Conservation (phyloP, 164 flowering plant genomes). For the Liriodendron chinense region DNA sequence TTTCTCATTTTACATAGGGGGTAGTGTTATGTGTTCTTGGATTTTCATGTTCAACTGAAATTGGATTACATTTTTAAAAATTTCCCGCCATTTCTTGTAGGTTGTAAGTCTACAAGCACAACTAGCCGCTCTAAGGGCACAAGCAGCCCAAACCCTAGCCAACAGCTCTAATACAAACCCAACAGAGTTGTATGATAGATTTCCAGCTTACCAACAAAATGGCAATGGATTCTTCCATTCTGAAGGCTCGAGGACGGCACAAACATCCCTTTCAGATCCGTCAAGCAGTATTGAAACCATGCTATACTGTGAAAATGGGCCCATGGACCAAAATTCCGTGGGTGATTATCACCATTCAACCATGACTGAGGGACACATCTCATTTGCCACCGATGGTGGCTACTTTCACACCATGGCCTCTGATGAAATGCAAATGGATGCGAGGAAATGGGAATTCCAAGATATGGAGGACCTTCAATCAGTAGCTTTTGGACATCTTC, state of each 20-base stretch:
- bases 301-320: conserved; percentile 23
- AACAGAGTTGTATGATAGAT: conserved; percentile 26
- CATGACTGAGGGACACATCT: conserved; percentile 33
- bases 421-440: conserved; percentile 37
- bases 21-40: background rate
- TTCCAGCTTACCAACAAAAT: conserved; percentile 36
- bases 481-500: conserved; percentile 53
- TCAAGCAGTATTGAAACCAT: background rate
- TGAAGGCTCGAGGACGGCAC: conserved; percentile 26
- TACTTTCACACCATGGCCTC: conserved; percentile 44
- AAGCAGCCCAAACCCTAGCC: conserved; percentile 47
- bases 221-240: conserved; percentile 40
- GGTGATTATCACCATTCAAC: conserved; percentile 28
- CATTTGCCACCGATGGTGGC: conserved; percentile 24
- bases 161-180: conserved; percentile 34
- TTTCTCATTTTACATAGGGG: too few relatives aligned
- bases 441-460: conserved; percentile 51
- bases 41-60: background rate
- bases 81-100: conserved; percentile 27
- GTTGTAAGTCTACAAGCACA: conserved; percentile 82
- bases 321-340: conserved; percentile 19
- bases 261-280: background rate
- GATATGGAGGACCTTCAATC: conserved; percentile 65
- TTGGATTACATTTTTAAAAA: background rate
- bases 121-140: conserved; percentile 61